These are phyloP conservation scores for Clarireedia hainanense DNA, from an alignment of 2,329 filamentous ascomycete genomes.

Conservation along the genomic window DNA sequence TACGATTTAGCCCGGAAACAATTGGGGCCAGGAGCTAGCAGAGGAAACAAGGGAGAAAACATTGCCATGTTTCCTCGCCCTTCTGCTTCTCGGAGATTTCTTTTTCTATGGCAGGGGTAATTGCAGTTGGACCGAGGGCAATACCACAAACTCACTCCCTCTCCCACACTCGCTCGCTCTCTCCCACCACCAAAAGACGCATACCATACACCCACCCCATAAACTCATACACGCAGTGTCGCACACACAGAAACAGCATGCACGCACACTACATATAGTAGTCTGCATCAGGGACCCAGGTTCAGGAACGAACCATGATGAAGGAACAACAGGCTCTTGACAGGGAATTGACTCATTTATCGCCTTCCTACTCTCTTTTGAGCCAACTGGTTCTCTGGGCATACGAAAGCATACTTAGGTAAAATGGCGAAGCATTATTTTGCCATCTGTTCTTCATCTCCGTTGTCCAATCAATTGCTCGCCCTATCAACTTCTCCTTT, in stretches of 20 bases:
- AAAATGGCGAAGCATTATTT: constrained; percentile 11
- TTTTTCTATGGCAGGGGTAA: not conserved
- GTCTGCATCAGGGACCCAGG: too few relatives aligned
- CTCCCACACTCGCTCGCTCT: not conserved
- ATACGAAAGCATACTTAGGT: not conserved
- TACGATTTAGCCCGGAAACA: not conserved
- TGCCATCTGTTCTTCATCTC: constrained; percentile 8
- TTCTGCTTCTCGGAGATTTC: constrained; percentile 4
- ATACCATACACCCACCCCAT: not conserved
- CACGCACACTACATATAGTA: too few relatives aligned
- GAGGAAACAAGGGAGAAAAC: not conserved
- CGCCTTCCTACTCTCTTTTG: not conserved
- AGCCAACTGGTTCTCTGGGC: not conserved
- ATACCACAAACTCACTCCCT: not conserved
- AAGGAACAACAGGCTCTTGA: too few relatives aligned
- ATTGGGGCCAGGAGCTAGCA: not conserved
- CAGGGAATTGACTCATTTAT: not conserved
- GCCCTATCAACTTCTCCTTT: not conserved
- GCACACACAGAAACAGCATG: not conserved
- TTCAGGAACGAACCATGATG: too few relatives aligned
- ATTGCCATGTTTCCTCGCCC: not conserved
- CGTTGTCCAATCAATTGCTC: constrained; percentile 2
- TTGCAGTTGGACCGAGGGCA: not conserved
- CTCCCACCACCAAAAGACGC: not conserved
- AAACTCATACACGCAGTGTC: not conserved